phyloP scores from a whole-genome alignment of 768 basidiomycete genomes.

The Cyclocybe aegerita region DNA sequence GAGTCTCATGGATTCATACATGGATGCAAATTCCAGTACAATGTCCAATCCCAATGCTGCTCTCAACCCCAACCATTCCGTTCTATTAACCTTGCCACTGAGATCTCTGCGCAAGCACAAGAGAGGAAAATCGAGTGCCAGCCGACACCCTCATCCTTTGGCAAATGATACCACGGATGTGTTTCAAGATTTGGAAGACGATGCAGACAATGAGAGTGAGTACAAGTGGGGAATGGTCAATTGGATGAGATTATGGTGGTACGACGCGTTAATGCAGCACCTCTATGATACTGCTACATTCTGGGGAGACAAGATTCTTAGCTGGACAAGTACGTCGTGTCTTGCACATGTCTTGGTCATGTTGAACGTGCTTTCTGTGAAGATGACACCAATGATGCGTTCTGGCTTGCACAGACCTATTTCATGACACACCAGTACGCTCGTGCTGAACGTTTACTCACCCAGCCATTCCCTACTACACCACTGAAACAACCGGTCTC shows the following conservation, averaged over 20 bases:
- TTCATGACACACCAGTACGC: constrained; percentile 96
- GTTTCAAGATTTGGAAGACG: constrained; percentile 67
- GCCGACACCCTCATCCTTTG: constrained; percentile 61
- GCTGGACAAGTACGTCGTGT: constrained; percentile 83
- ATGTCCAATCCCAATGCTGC: constrained; percentile 56
- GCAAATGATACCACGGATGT: constrained; percentile 78
- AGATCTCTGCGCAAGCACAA: constrained; percentile 60
- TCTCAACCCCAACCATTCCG: constrained; percentile 79
- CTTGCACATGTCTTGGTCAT: background rate
- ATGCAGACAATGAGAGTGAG: constrained; percentile 55
- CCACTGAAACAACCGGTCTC: constrained; percentile 38
- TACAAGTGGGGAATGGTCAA: constrained; percentile 88
- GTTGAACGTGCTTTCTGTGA: constrained; percentile 8
- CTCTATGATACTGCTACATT: constrained; percentile 95
- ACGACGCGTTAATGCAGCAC: constrained; percentile 98
- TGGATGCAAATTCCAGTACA: constrained; percentile 62
- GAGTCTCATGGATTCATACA: constrained; percentile 68
- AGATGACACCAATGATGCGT: constrained; percentile 95
- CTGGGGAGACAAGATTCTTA: constrained; percentile 97
- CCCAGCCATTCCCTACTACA: constrained; percentile 73
- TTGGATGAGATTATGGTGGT: constrained; percentile 94
- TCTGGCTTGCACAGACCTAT: constrained; percentile 98
- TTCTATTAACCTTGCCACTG: constrained; percentile 70
- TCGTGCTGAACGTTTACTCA: constrained; percentile 88
- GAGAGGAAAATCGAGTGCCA: constrained; percentile 50